Evolutionary conservation across 164 flowering plant genomes (phyloP).

Genomic region (Akebia trifoliata): DNA sequence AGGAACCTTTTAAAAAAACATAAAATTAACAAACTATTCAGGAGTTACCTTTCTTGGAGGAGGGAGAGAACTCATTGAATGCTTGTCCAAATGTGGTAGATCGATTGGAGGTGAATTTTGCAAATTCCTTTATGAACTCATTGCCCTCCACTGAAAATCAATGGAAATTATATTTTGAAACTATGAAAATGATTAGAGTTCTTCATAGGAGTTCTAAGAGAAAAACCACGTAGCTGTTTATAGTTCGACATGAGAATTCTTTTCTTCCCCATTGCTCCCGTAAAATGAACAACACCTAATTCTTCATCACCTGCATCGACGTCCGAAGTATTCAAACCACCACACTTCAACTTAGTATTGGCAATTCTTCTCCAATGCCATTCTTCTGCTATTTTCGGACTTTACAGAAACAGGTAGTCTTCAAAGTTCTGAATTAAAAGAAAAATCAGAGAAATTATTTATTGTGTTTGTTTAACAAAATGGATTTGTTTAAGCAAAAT

Average conservation of each 20-base stretch:
- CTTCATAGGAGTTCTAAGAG: not conserved
- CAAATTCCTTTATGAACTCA: slow-evolving; percentile 56
- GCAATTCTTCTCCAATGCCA: slow-evolving; percentile 10
- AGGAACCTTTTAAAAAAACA: not conserved
- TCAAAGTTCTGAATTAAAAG: no score
- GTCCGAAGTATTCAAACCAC: not conserved
- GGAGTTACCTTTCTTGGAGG: slow-evolving; percentile 51
- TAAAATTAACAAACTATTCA: not conserved
- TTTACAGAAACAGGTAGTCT: no score
- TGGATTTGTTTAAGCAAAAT: no score
- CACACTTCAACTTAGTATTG: slow-evolving; percentile 3
- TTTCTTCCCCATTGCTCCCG: slow-evolving; percentile 14
- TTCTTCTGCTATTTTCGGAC: not conserved
- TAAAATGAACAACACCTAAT: slow-evolving; percentile 10
- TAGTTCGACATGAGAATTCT: slow-evolving; percentile 6
- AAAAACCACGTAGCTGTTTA: not conserved
- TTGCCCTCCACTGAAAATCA: slow-evolving; percentile 55
- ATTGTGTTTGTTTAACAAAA: no score
- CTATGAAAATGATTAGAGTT: not conserved
- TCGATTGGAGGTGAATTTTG: slow-evolving; percentile 42
- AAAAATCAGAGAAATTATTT: no score
- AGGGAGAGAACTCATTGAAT: slow-evolving; percentile 45
- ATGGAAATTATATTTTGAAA: slow-evolving; percentile 2
- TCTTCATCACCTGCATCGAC: slow-evolving; percentile 1
- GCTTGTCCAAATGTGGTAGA: slow-evolving; percentile 45